Conservation (phyloP, 768 basidiomycete species). For the Pleurotus tuoliensis region DNA sequence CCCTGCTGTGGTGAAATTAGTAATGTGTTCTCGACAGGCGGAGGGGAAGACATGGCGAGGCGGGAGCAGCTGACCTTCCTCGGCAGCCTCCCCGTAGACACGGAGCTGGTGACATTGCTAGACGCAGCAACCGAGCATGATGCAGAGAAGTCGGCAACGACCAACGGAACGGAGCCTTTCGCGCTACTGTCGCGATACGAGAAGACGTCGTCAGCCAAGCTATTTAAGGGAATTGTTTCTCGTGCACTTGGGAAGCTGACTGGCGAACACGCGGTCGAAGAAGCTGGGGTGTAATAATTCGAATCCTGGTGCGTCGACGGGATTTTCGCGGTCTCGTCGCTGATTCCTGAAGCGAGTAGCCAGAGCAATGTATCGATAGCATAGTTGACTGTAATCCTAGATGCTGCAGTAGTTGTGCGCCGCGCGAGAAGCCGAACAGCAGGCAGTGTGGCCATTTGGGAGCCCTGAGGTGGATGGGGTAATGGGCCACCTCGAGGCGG, state of each 20-base stretch:
- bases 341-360: background rate
- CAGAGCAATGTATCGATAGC: slow-evolving; percentile 2
- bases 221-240: slow-evolving; percentile 59
- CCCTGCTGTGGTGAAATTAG: slow-evolving; percentile 96
- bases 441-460: background rate
- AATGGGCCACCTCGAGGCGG: slow-evolving; percentile 3
- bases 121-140: slow-evolving; percentile 53
- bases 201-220: slow-evolving; percentile 61
- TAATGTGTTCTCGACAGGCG: slow-evolving; percentile 92
- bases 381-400: background rate
- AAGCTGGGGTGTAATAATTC: background rate
- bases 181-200: slow-evolving; percentile 58
- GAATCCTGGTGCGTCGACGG: no score
- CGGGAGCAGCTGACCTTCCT: slow-evolving; percentile 73
- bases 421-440: no score
- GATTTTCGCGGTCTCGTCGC: no score
- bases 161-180: slow-evolving; percentile 28
- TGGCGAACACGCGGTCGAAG: slow-evolving; percentile 12
- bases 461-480: slow-evolving; percentile 7
- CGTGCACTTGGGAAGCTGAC: background rate
- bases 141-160: slow-evolving; percentile 14
- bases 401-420: no score
- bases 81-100: slow-evolving; percentile 90
- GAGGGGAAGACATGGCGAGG: slow-evolving; percentile 84
- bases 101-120: slow-evolving; percentile 80